Conservation (phyloP, 768 basidiomycete species). For the Pulveroboletus frians region DNA sequence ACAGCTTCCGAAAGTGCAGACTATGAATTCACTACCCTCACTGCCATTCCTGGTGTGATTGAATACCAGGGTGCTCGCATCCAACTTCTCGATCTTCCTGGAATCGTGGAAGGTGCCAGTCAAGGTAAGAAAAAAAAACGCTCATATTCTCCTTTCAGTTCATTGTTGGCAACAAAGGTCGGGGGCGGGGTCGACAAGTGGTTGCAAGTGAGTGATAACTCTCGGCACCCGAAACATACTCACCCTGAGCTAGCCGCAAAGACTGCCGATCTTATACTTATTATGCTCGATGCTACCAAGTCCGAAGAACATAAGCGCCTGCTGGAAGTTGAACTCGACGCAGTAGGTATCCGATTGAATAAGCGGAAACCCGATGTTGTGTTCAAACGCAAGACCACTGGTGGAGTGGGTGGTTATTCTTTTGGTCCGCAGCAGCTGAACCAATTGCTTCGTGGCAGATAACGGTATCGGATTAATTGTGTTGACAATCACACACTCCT, state of each 20-base stretch:
- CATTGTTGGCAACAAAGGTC: constrained; percentile 36
- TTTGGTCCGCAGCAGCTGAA: not conserved
- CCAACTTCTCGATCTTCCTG: constrained; percentile 91
- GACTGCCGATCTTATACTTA: constrained; percentile 88
- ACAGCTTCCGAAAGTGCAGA: constrained; percentile 86
- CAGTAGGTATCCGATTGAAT: constrained; percentile 94
- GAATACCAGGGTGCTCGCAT: constrained; percentile 93
- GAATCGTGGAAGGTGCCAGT: constrained; percentile 92
- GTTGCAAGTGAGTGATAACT: constrained; percentile 62
- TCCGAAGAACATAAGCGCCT: constrained; percentile 85
- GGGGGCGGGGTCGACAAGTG: constrained; percentile 93
- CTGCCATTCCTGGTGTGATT: constrained; percentile 95
- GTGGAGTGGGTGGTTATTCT: constrained; percentile 58
- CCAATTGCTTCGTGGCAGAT: constrained; percentile 42
- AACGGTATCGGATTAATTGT: constrained; percentile 42
- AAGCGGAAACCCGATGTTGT: constrained; percentile 88
- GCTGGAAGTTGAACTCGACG: constrained; percentile 90
- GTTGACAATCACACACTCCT: not conserved
- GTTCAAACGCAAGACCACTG: constrained; percentile 89
- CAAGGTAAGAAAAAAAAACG: constrained; percentile 41
- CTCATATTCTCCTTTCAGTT: not conserved
- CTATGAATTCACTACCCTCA: constrained; percentile 94
- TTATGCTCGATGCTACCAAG: constrained; percentile 93
- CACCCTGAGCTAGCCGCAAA: constrained; percentile 53
- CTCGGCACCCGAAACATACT: not conserved